Percentiles rank a stretch among this genome's conserved stretches.
phyloP scores from a whole-genome alignment of 495 filamentous ascomycete genomes.

The Daldinia loculata region DNA sequence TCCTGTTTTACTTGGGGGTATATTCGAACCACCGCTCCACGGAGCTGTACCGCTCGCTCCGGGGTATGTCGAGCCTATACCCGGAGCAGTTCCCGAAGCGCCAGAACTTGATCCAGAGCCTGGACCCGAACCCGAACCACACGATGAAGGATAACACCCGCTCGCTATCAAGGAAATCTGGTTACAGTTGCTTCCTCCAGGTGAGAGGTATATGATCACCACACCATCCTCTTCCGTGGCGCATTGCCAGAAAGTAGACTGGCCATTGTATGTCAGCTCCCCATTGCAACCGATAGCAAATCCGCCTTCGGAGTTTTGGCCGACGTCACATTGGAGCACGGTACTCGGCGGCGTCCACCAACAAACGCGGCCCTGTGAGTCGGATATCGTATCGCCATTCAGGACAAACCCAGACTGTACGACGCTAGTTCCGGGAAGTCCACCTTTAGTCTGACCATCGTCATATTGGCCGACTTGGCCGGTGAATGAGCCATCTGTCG shows the following conservation, averaged over 20 bases:
- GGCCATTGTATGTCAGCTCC: conserved; percentile 55
- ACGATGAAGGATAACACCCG: conserved; percentile 53
- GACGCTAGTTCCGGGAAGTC: conserved; percentile 22
- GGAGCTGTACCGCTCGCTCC: conserved; percentile 7
- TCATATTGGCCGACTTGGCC: conserved; percentile 40
- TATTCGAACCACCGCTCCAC: background rate
- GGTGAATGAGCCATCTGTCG: conserved; percentile 30
- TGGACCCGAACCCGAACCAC: conserved; percentile 7
- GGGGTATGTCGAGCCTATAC: conserved; percentile 2
- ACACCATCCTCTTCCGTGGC: conserved; percentile 59
- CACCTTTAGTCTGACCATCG: conserved; percentile 32
- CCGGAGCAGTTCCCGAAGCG: conserved; percentile 12
- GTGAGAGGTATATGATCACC: conserved; percentile 62
- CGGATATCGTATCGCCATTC: conserved; percentile 38
- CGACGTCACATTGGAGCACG: conserved; percentile 72
- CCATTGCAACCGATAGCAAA: conserved; percentile 62
- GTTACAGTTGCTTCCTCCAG: conserved; percentile 55
- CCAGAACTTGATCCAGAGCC: background rate
- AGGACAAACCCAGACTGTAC: conserved; percentile 33
- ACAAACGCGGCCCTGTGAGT: conserved; percentile 38
- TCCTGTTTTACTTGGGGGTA: background rate
- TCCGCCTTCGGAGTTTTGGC: conserved; percentile 53
- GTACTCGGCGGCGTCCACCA: conserved; percentile 58
- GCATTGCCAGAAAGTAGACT: conserved; percentile 62
- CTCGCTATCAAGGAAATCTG: conserved; percentile 59